phyloP scores from a whole-genome alignment of 1,139 yeast species.

The Hemisphaericaspora lyxosophila region DNA sequence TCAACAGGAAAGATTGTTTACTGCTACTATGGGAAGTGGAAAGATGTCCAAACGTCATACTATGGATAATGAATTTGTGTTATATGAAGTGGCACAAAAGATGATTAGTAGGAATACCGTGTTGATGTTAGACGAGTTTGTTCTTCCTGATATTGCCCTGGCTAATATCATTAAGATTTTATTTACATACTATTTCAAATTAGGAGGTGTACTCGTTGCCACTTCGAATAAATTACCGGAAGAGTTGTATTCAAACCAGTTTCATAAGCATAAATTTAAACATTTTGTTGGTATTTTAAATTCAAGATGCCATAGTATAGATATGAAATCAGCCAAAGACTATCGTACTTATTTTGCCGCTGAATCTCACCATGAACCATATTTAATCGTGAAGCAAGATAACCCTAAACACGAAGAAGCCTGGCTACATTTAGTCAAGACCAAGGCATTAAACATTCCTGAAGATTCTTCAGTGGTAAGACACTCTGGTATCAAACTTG shows the following conservation, averaged over 20 bases:
- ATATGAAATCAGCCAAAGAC: constrained; percentile 60
- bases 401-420: constrained; percentile 23
- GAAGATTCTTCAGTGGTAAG: constrained; percentile 13
- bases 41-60: constrained; percentile 33
- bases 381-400: constrained; percentile 31
- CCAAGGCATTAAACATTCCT: constrained; percentile 19
- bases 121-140: constrained; percentile 67
- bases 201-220: constrained; percentile 74
- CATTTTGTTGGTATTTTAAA: constrained; percentile 57
- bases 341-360: constrained; percentile 48
- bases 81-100: constrained; percentile 67
- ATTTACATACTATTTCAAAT: constrained; percentile 65
- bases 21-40: constrained; percentile 30
- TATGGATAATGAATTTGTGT: constrained; percentile 61
- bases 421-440: constrained; percentile 38
- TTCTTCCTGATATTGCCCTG: constrained; percentile 71
- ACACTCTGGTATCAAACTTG: constrained; percentile 17
- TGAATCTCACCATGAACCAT: constrained; percentile 20
- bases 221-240: constrained; percentile 73
- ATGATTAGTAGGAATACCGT: constrained; percentile 61
- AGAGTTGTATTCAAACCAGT: constrained; percentile 64
- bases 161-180: constrained; percentile 66
- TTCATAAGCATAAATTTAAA: constrained; percentile 57
- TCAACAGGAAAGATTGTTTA: constrained; percentile 41
- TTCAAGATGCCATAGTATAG: constrained; percentile 60